These are phyloP conservation scores for Nothophaeocryptopus gaeumannii DNA, from an alignment of 2,329 filamentous ascomycete species.

Conservation along the genomic window DNA sequence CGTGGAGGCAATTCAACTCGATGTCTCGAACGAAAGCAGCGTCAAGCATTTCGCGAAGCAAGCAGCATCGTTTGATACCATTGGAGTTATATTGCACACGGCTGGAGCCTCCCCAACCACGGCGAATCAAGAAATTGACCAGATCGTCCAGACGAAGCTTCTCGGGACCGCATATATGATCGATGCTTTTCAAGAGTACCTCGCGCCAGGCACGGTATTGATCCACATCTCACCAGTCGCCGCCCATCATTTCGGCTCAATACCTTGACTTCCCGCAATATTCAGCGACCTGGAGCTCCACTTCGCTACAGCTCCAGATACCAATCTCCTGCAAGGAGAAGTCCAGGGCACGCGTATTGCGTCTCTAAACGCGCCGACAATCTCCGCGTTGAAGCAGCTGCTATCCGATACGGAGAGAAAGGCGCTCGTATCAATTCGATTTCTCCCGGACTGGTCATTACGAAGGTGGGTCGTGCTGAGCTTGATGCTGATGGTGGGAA, in stretches of 20 bases:
- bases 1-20: not conserved
- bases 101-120: constrained; percentile 4
- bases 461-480: constrained; percentile 9
- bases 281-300: not conserved
- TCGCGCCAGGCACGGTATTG: not conserved
- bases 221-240: constrained; percentile 9
- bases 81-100: constrained; percentile 9
- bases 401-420: constrained; percentile 4
- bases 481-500: not conserved
- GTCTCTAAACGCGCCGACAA: constrained; percentile 11
- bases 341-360: constrained; percentile 1
- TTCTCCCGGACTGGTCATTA: constrained; percentile 9
- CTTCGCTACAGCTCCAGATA: not conserved
- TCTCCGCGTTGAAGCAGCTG: constrained; percentile 7
- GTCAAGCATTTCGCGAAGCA: constrained; percentile 5
- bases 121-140: not conserved
- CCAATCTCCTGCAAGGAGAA: not conserved
- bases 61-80: not conserved
- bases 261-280: no score
- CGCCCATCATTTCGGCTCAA: not conserved
- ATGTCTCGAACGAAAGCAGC: not conserved
- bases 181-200: constrained; percentile 5
- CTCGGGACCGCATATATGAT: constrained; percentile 9
- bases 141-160: constrained; percentile 4
- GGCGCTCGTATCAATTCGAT: constrained; percentile 12